Evolutionary conservation across 208 protist genomes (phyloP), one percentile per base, ranked within the genome.

Genomic region (Crithidia sp.): DNA sequence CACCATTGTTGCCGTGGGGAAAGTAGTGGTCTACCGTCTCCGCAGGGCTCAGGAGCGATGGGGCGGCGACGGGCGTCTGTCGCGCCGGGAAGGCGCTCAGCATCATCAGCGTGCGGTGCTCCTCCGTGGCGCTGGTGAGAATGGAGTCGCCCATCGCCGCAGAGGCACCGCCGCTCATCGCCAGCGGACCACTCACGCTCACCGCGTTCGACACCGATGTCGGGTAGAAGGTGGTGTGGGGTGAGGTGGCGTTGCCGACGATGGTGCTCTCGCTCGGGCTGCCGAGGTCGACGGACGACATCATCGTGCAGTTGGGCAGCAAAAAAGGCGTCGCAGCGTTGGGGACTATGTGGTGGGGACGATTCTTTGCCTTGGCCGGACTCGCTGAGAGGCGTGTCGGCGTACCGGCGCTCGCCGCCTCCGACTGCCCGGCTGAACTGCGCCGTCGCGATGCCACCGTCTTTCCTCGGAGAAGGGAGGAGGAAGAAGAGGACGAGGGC

Each of bases 301-400:
- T 67, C 60, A 75, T 67, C 41, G 61, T 56, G 44, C 70, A 75
- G 60, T 75, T 67, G 28, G 61, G 70, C 40, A 75, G 37, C 7
- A 73, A 9, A 7, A 73, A 65, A 0, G 67, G 58, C 57, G 57
- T 62, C 41, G 57, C 57, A 9, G 58, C 58, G 19, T 49, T 17
- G 16, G 50, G 50, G 50, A 5, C 50, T 55, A 28, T 28, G 28
- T 28, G 45, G 9, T 13, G 12, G 45, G 45, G 12, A 7, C 45
- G 45, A 7, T 13, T 13, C 9, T 7, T 49, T 49, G 45, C 45
- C 45, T 13, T 49, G 7, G 45, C 9, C 45, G 9, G 45, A 49
- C 45, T 13, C 45, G 45, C 28, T 28, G 28, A 28, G 28, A 28
- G 28, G 28, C 28, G 28, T 28, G 28, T 28, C 28, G 28, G 28